phyloP scores from a whole-genome alignment of 371 early-diverging fungal species.

The Actinomortierella ambigua region DNA sequence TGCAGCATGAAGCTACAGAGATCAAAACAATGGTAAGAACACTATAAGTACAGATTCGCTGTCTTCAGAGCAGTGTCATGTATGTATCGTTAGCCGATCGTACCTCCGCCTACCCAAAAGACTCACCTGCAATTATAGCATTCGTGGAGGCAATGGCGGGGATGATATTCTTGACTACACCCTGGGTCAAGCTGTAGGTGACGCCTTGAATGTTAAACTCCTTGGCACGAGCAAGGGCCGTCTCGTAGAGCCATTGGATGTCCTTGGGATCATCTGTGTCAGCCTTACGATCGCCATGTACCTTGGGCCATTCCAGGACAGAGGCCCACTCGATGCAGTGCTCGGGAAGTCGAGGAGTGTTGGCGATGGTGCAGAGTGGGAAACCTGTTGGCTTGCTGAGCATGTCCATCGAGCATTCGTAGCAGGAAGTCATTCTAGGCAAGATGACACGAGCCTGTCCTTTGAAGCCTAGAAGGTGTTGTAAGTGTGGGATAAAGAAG shows the following conservation, averaged over 20 bases:
- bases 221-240: slow-evolving; percentile 75
- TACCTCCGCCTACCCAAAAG: no score
- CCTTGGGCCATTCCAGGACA: slow-evolving; percentile 88
- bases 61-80: neutral
- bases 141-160: slow-evolving; percentile 82
- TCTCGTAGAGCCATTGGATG: slow-evolving; percentile 85
- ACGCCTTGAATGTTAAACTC: slow-evolving; percentile 89
- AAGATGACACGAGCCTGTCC: slow-evolving; percentile 94
- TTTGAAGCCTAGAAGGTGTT: slow-evolving; percentile 67
- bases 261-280: slow-evolving; percentile 94
- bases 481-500: neutral
- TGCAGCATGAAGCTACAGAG: slow-evolving; percentile 83
- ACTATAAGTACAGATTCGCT: neutral
- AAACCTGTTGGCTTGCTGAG: slow-evolving; percentile 63
- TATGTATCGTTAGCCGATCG: neutral
- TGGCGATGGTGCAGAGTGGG: slow-evolving; percentile 75
- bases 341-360: slow-evolving; percentile 89
- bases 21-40: no score
- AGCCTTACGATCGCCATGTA: slow-evolving; percentile 75
- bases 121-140: slow-evolving; percentile 66
- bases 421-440: slow-evolving; percentile 80
- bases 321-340: slow-evolving; percentile 92
- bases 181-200: slow-evolving; percentile 91
- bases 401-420: slow-evolving; percentile 86
- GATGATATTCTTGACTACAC: slow-evolving; percentile 89